These are phyloP conservation scores for Przewalskia tangutica DNA, from an alignment of 257 asterid species.

Conservation along the genomic window DNA sequence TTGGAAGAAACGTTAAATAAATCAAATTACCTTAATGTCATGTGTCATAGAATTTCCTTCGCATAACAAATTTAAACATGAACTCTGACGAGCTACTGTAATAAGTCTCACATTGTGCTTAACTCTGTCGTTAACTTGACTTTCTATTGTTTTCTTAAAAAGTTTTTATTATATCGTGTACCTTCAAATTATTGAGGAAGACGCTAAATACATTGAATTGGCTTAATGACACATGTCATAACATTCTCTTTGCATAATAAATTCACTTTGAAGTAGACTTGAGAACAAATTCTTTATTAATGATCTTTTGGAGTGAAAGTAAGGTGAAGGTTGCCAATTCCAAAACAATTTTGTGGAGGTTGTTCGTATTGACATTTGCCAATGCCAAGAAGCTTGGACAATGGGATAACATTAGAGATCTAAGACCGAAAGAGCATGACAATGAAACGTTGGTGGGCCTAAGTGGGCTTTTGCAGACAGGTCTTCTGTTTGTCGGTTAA, in stretches of 20 bases:
- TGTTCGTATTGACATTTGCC: conserved; percentile 2
- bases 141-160: too few species aligned
- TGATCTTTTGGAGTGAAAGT: background rate
- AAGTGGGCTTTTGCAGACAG: conserved; percentile 20
- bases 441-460: background rate
- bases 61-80: background rate
- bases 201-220: background rate
- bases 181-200: background rate
- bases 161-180: background rate
- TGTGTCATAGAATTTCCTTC: too few species aligned
- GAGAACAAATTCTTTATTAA: background rate
- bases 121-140: too few species aligned
- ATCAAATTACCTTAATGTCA: too few species aligned
- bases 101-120: background rate
- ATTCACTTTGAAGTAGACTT: background rate
- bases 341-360: background rate
- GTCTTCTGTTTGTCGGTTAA: conserved; percentile 29
- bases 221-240: background rate
- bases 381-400: background rate
- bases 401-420: background rate
- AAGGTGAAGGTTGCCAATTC: background rate
- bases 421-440: background rate
- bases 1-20: too few species aligned
- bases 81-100: background rate
- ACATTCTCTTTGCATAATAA: background rate